Base-by-base conservation (phyloP, 164 flowering plant species). In the Saururus chinensis region DNA sequence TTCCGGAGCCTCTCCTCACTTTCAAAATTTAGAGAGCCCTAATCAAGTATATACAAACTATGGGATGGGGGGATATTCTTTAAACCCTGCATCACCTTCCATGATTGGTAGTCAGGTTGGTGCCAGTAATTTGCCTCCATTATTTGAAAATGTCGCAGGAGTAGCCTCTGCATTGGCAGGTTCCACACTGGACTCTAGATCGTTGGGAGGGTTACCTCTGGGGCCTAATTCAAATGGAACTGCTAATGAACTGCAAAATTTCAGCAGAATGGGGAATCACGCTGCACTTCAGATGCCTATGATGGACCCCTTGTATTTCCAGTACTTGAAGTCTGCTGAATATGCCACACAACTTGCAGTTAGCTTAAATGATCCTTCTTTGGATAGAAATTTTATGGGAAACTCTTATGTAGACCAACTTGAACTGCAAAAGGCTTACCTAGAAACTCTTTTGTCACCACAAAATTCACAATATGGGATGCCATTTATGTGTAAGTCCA, bases 371-470 rank as follows among this genome's bases (percentile, higher is more conserved):
- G 86, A 89, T 20, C 78, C 80, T 11, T 25, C 75, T 19, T 21
- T 81, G 67, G 83, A 84, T 60, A 76, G 82, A 68, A 83, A 82
- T 42, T 76, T 65, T 49, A 51, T 76, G 71, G 81, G 76, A 16
- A 83, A 70, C 69, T 68, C 84, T 19, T 80, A 83, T 48, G 65
- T 76, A 71, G 87, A 89, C 69, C 67, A 80, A 41, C 65, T 79
- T 63, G 88, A 67, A n/a, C 74, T 86, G 55, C 96, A 84, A 63
- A 92, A 85, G 72, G 95, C 93, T 51, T 85, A 92, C 61, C 64
- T 89, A 17, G 88, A 76, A 21, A 62, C 82, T 11, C 66, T 80
- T 64, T 77, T 87, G 48, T 66, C 89, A 20, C 73, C 86, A 40
- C 90, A 85, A 66, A 87, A 88, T 60, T 79, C 96, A 49, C 95